A percentile compares a stretch with the other conserved stretches of the same genome.
phyloP scores from a whole-genome alignment of 2,329 filamentous ascomycete genomes.

The Pseudocercospora cruenta region DNA sequence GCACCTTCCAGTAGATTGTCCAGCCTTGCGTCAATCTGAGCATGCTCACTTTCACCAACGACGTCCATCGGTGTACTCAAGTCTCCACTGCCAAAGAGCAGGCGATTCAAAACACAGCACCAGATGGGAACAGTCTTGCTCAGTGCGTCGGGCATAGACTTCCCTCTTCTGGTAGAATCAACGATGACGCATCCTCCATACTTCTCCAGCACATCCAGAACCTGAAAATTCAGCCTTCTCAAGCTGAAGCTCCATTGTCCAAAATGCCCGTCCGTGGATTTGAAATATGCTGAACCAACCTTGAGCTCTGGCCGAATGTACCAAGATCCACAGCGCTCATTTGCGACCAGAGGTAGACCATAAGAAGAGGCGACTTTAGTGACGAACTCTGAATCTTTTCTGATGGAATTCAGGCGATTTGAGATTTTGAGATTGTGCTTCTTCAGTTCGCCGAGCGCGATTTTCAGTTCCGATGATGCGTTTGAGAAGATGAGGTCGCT shows the following conservation, averaged over 20 bases:
- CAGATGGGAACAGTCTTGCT: slow-evolving; percentile 94
- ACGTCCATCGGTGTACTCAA: slow-evolving; percentile 74
- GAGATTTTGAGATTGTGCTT: slow-evolving; percentile 75
- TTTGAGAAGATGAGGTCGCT: slow-evolving; percentile 58
- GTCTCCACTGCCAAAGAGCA: slow-evolving; percentile 65
- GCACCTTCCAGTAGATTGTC: slow-evolving; percentile 57
- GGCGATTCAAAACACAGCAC: slow-evolving; percentile 82
- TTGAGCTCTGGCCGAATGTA: slow-evolving; percentile 73
- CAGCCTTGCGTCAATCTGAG: slow-evolving; percentile 73
- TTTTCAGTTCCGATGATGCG: slow-evolving; percentile 66
- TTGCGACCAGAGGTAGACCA: slow-evolving; percentile 76
- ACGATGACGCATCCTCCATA: slow-evolving; percentile 76
- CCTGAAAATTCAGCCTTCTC: slow-evolving; percentile 79
- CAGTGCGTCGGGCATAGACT: slow-evolving; percentile 93
- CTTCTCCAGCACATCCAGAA: slow-evolving; percentile 69
- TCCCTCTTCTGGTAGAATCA: slow-evolving; percentile 89
- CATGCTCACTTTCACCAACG: slow-evolving; percentile 74
- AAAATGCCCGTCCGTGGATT: slow-evolving; percentile 93
- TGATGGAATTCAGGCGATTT: slow-evolving; percentile 82
- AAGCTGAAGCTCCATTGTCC: slow-evolving; percentile 90
- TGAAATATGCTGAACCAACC: slow-evolving; percentile 84
- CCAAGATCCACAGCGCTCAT: slow-evolving; percentile 96
- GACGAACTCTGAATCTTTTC: slow-evolving; percentile 76
- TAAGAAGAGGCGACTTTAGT: slow-evolving; percentile 60
- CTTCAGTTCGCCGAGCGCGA: slow-evolving; percentile 71